Conservation (phyloP, 257 asterid genomes). For the Leonotis leonurus region DNA sequence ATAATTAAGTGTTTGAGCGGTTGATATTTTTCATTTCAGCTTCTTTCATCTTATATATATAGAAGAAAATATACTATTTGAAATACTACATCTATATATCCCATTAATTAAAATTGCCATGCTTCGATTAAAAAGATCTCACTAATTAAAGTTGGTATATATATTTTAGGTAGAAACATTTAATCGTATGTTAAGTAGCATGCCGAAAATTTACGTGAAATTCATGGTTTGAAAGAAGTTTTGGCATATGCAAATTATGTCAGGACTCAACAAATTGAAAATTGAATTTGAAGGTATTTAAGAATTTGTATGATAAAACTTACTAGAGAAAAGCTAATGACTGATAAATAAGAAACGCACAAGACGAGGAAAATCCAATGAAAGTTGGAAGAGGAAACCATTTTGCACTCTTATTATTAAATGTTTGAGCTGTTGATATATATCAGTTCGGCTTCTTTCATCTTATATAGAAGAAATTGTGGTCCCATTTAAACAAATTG, state of each 20-base stretch:
- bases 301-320: background rate
- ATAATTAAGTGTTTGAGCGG: background rate
- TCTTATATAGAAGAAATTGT: background rate
- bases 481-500: background rate
- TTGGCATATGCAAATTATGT: too few relatives aligned
- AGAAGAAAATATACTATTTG: too few relatives aligned
- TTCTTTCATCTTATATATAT: background rate
- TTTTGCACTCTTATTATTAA: background rate
- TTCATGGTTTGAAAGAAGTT: too few relatives aligned
- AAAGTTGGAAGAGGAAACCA: conserved; percentile 12
- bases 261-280: too few relatives aligned
- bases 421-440: background rate
- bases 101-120: too few relatives aligned
- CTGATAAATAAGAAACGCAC: background rate
- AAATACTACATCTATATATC: too few relatives aligned
- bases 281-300: too few relatives aligned
- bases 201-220: too few relatives aligned
- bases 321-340: conserved; percentile 14
- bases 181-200: too few relatives aligned
- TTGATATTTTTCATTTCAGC: background rate
- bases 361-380: conserved; percentile 9
- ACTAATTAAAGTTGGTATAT: too few relatives aligned
- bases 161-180: too few relatives aligned
- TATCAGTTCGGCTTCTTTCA: background rate
- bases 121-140: too few relatives aligned